These are phyloP conservation scores for Claviceps fusiformis DNA, from an alignment of 2,329 filamentous ascomycete genomes.

Conservation along the genomic window DNA sequence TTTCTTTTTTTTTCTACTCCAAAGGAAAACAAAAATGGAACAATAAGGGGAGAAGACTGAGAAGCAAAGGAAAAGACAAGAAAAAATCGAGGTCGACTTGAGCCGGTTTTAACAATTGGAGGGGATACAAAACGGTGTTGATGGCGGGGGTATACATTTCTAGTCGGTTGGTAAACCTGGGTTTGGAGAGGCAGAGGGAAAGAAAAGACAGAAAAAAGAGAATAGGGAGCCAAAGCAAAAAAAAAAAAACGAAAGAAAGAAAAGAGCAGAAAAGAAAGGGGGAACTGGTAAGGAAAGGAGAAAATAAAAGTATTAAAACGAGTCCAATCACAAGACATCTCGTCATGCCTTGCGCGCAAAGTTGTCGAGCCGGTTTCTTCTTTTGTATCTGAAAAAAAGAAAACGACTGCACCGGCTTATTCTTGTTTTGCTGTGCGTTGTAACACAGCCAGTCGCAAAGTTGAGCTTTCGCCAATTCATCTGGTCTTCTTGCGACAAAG, in stretches of 20 bases:
- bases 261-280: neutral
- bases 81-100: neutral
- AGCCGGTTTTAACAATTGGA: neutral
- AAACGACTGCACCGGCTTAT: too few relatives aligned
- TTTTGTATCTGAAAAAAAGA: too few relatives aligned
- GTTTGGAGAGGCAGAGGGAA: neutral
- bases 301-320: neutral
- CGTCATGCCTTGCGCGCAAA: neutral
- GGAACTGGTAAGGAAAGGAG: too few relatives aligned
- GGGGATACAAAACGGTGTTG: neutral
- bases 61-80: neutral
- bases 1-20: neutral
- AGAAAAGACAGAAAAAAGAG: neutral
- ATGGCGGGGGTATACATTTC: neutral
- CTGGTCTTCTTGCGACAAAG: constrained; percentile 6
- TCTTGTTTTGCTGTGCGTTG: neutral
- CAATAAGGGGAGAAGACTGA: neutral
- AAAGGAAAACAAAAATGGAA: neutral
- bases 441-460: neutral
- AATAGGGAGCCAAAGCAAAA: neutral
- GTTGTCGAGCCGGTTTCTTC: neutral
- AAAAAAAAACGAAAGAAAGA: neutral
- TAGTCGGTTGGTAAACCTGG: neutral
- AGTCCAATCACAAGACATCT: neutral
- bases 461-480: neutral